Base-by-base conservation (phyloP, 1,284 basidiomycete genomes). In the Pyrrhoderma noxium region DNA sequence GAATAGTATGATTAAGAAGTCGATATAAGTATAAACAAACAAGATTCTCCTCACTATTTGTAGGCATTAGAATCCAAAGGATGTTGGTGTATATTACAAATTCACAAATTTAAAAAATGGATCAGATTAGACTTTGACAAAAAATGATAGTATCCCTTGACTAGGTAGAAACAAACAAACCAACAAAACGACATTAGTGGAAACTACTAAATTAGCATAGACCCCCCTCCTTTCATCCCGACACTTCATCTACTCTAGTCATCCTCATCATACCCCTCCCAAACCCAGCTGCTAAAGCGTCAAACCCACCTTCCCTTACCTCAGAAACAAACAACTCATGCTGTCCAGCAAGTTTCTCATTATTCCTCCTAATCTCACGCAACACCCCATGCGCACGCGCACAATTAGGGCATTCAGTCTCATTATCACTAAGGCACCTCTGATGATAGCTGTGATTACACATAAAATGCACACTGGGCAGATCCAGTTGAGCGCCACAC, bases 401-500 rank as follows among this genome's bases (percentile, higher is more conserved):
- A 61, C 94, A 98, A 13, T 80, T 76, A 0, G 90, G 90, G 62
- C 95, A 99, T 63, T 95, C 89, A 0, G 83, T 82, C 56, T 93
- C 90, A 57, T 88, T 79, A 56, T 93, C 91, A 11, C 80, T 77
- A 36, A 93, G 71, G 64, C 89, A 97, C 52, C 91, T 74, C 65
- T 95, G 92, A 64, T 99, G 96, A 70, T 92, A 99, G 56, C 88
- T 93, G 66, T 99, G 95, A 62, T 89, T 86, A 69, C 94, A 99
- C 94, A 98, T 96, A 63, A 98, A 99, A 67, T 99, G 94, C 3
- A 98, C 78, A 53, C 82, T 88, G 0, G 95, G 95, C 16, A 97
- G 76, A 64, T 97, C 93, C 54, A 98, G 79, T 61, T 89, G 88
- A 0, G 85, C 89, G 14, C 82, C 77, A 65, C 96, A 98, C 3